Evolutionary conservation across 306 rosid species (phyloP).

Genomic region (Nissolia schottii): DNA sequence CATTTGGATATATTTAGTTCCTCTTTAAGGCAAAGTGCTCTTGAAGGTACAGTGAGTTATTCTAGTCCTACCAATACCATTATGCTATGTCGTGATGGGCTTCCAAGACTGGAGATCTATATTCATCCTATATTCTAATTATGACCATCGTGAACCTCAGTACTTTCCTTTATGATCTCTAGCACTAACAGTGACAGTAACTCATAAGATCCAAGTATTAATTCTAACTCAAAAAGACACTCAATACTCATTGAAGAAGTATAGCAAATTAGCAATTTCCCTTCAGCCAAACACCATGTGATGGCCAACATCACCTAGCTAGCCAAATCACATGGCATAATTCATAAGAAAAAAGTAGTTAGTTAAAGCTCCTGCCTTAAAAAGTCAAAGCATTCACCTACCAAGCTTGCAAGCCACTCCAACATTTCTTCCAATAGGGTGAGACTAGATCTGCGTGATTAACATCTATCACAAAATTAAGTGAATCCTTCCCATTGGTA

Average conservation of each 20-base stretch:
- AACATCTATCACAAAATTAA: slow-evolving; percentile 11
- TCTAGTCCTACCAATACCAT: too few species aligned
- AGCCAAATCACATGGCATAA: too few species aligned
- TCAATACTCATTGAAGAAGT: neutral
- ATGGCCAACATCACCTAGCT: too few species aligned
- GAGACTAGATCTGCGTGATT: slow-evolving; percentile 22
- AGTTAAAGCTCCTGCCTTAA: too few species aligned
- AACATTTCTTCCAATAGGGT: neutral
- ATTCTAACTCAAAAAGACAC: neutral
- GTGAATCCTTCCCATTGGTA: neutral
- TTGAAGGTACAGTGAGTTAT: too few species aligned
- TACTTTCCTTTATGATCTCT: neutral
- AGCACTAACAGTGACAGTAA: neutral
- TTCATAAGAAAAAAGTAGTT: too few species aligned
- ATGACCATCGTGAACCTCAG: neutral
- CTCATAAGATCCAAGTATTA: neutral
- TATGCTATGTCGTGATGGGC: neutral
- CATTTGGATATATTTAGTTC: too few species aligned
- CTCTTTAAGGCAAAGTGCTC: too few species aligned
- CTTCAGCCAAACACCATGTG: too few species aligned
- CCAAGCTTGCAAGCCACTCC: too few species aligned
- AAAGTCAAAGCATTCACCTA: too few species aligned
- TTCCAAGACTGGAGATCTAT: neutral
- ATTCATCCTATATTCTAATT: neutral
- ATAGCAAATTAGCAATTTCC: neutral